Percentiles rank a stretch among this genome's conserved stretches.
Conservation (phyloP, 2,329 filamentous ascomycete species). For the Blastomyces silverae region DNA sequence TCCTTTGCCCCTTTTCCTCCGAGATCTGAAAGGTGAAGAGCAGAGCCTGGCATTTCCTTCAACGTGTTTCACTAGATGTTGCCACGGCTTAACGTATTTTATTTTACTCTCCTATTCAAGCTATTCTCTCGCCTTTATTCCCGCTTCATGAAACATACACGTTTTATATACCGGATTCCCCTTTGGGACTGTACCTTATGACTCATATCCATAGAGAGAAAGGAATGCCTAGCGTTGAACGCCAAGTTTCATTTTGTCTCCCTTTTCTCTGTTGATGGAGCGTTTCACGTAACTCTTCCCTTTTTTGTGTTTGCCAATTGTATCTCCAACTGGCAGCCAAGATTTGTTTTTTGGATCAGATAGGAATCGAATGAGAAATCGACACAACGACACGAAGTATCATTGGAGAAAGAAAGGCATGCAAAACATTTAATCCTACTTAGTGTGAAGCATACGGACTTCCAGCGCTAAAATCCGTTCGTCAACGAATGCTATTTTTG, state of each 20-base stretch:
- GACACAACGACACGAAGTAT: not conserved
- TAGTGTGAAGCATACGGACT: not conserved
- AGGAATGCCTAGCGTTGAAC: no score
- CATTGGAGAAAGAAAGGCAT: not conserved
- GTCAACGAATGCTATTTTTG: not conserved
- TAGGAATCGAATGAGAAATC: not conserved
- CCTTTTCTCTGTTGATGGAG: not conserved
- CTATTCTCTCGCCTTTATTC: not conserved
- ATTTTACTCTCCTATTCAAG: not conserved
- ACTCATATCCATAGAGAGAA: not conserved
- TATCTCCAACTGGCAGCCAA: not conserved
- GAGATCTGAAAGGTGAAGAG: not conserved
- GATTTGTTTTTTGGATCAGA: not conserved
- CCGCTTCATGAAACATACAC: not conserved
- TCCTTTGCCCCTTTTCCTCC: not conserved
- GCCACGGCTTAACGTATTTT: not conserved
- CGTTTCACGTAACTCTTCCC: not conserved
- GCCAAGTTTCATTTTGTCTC: not conserved
- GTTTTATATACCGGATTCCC: not conserved
- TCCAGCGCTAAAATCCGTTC: not conserved
- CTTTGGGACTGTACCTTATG: not conserved
- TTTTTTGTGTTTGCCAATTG: not conserved
- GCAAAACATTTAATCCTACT: not conserved
- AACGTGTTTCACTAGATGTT: not conserved
- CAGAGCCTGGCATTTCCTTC: not conserved